These are phyloP conservation scores for Aureobasidium sp. DNA, from an alignment of 2,329 filamentous ascomycete genomes.

Conservation along the genomic window DNA sequence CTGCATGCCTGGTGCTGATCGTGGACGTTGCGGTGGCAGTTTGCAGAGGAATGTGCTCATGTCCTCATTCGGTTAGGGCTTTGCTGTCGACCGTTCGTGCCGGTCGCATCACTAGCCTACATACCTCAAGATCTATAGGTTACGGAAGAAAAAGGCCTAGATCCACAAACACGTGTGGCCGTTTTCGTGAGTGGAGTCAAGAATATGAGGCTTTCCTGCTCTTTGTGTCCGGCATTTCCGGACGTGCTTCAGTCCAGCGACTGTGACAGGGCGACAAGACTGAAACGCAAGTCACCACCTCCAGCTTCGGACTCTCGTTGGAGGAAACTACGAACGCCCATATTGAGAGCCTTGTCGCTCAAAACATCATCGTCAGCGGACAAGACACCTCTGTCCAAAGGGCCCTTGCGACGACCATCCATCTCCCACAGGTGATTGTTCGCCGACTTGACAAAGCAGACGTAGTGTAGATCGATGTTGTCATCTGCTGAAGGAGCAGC, in stretches of 20 bases:
- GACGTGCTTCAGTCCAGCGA: slow-evolving; percentile 42
- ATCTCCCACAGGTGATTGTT: slow-evolving; percentile 69
- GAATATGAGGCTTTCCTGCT: not conserved
- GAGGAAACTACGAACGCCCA: slow-evolving; percentile 59
- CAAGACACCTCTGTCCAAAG: slow-evolving; percentile 53
- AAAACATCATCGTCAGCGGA: slow-evolving; percentile 41
- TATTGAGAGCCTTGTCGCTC: slow-evolving; percentile 64
- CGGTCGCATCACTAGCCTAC: not conserved
- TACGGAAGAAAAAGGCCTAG: not conserved
- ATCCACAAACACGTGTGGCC: slow-evolving; percentile 8
- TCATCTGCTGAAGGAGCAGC: slow-evolving; percentile 69
- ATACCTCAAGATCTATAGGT: not conserved
- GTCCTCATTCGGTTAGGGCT: not conserved
- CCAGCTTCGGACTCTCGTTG: slow-evolving; percentile 48
- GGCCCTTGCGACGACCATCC: slow-evolving; percentile 67
- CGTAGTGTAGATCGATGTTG: slow-evolving; percentile 88
- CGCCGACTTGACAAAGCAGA: slow-evolving; percentile 77
- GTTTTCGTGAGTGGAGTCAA: not conserved
- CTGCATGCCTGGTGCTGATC: not conserved
- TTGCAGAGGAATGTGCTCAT: slow-evolving; percentile 1
- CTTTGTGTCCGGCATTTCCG: not conserved
- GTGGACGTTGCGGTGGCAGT: not conserved
- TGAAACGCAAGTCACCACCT: slow-evolving; percentile 56
- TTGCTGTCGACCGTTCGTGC: not conserved
- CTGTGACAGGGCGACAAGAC: slow-evolving; percentile 53